A percentile compares a stretch with the other conserved stretches of the same genome.
phyloP scores from a whole-genome alignment of 352 stramenopile species.

The Plasmopara viticola region DNA sequence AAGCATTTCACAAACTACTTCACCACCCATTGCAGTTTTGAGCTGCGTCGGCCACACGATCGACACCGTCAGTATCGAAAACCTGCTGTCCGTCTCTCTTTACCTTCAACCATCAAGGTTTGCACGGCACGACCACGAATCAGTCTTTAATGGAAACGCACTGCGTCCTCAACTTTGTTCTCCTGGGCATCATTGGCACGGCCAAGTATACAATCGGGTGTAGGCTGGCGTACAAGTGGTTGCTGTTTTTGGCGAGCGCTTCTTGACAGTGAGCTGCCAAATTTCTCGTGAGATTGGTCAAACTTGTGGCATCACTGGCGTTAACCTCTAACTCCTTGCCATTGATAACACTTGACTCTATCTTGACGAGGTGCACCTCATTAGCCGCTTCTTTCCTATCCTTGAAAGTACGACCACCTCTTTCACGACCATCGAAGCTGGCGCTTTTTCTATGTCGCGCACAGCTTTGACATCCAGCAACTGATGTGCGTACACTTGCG shows the following conservation, averaged over 20 bases:
- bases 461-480: slow-evolving; percentile 53
- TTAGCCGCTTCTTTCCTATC: slow-evolving; percentile 70
- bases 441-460: slow-evolving; percentile 49
- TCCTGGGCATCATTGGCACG: slow-evolving; percentile 21
- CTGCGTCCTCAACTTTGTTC: too few species aligned
- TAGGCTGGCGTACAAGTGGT: slow-evolving; percentile 62
- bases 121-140: too few species aligned
- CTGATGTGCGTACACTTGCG: slow-evolving; percentile 76
- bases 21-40: too few species aligned
- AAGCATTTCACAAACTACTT: too few species aligned
- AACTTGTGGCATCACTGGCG: not conserved
- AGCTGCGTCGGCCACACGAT: too few species aligned
- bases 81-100: too few species aligned
- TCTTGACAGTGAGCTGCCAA: slow-evolving; percentile 15
- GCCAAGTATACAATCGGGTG: slow-evolving; percentile 52
- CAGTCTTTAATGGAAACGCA: too few species aligned
- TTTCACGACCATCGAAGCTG: slow-evolving; percentile 29
- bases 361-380: slow-evolving; percentile 78
- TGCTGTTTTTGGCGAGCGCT: slow-evolving; percentile 40
- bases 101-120: too few species aligned
- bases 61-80: too few species aligned
- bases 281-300: not conserved
- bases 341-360: slow-evolving; percentile 83
- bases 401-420: slow-evolving; percentile 58
- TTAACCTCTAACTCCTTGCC: slow-evolving; percentile 27